Evolutionary conservation across 345 rosid genomes (phyloP), one percentile per base, ranked within the genome.

Genomic region (Arabidopsis thaliana): DNA sequence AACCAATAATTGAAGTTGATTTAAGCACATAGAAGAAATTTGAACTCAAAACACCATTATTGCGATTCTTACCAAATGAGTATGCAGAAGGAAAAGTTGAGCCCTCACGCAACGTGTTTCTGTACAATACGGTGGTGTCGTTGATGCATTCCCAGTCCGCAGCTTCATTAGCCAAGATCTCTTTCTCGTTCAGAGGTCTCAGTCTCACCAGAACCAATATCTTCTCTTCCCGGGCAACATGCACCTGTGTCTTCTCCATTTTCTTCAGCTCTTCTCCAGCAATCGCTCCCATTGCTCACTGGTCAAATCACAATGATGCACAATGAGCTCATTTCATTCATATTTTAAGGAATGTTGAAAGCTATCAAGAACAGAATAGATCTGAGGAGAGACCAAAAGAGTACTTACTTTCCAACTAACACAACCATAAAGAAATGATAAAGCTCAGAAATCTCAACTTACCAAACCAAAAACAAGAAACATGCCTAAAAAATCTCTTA

Each of bases 121-220:
- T 85, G 71, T 95, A 95, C 77, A 95, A 82, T 66, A 92, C 82
- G 23, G 98, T 85, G 50, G 87, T 83, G 45, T 88, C 88, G 65
- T 86, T 95, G 86, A 95, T 87, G 84, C 99, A 95, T 77, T 95
- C 99, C 99, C 99, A 95, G 61, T 95, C 99, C 0, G 93, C 89
- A 65, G 79, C 87, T 86, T 95, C 99, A 78, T 76, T 83, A 49
- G 82, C 89, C 32, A 65, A 62, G 74, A 85, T 81, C 85, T 95
- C 99, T 82, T 85, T 92, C 34, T 95, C 98, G 64, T 79, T 95
- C 87, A 92, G 80, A 68, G 99, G 99, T 86, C 99, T 87, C 82
- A 90, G 72, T 83, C 98, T 90, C 82, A 95, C 93, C 81, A 90
- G 74, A 76, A 92, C 98, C 42, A 92, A 84, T 75, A 95, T 95